Evolutionary conservation across 306 rosid genomes (phyloP).

Genomic region (Canavalia gladiata): DNA sequence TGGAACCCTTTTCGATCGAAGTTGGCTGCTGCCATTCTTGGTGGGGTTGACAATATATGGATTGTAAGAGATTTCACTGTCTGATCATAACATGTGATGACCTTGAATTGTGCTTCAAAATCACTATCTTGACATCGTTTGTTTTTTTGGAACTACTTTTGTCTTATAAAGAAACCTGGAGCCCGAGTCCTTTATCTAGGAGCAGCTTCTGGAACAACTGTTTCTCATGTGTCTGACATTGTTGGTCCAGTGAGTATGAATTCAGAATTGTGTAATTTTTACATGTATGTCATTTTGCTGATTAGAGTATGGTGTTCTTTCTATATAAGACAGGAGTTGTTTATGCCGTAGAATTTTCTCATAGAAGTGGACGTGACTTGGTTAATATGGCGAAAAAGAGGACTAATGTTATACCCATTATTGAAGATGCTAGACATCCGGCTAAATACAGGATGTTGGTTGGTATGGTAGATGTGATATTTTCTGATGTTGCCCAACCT

Average conservation of each 20-base stretch:
- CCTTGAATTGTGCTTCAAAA: background rate
- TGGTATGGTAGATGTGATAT: constrained; percentile 98
- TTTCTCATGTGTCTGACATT: constrained; percentile 91
- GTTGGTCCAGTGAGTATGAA: constrained; percentile 83
- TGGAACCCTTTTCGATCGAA: constrained; percentile 98
- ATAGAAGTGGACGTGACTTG: constrained; percentile 93
- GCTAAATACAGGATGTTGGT: constrained; percentile 90
- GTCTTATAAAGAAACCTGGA: constrained; percentile 74
- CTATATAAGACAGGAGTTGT: constrained; percentile 80
- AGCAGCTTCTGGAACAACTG: constrained; percentile 98
- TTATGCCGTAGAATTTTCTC: constrained; percentile 96
- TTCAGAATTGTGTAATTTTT: background rate
- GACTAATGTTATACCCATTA: constrained; percentile 87
- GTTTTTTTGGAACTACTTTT: background rate
- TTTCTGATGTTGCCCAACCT: constrained; percentile 99
- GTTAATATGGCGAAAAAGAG: constrained; percentile 97
- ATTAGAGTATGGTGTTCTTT: background rate
- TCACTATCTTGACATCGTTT: background rate
- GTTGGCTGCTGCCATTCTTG: constrained; percentile 91
- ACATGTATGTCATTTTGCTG: background rate
- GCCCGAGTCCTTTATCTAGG: constrained; percentile 86
- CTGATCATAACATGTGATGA: background rate
- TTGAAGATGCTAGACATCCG: constrained; percentile 98
- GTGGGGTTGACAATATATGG: constrained; percentile 90
- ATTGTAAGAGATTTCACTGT: constrained; percentile 58